These are phyloP conservation scores for Globisporangium perplexum DNA, from an alignment of 352 stramenopile species.

Conservation along the genomic window DNA sequence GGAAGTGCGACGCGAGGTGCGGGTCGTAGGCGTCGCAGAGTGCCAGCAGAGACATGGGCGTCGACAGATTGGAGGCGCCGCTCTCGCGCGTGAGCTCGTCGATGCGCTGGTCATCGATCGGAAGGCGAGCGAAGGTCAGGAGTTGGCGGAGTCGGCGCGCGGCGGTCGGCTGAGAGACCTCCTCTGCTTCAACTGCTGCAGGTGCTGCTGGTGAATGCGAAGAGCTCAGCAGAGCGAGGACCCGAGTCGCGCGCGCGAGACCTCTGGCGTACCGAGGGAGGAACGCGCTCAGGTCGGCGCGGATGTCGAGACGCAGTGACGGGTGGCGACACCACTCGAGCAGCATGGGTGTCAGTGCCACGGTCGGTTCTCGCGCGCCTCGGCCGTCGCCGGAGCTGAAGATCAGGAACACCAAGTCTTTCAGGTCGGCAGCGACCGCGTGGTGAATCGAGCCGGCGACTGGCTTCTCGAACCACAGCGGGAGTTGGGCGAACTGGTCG, in stretches of 20 bases:
- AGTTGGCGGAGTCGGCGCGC: slow-evolving; percentile 12
- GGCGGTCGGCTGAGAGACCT: not conserved
- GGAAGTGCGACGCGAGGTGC: slow-evolving; percentile 24
- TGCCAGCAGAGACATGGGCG: slow-evolving; percentile 15
- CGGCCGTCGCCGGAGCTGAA: slow-evolving; percentile 10
- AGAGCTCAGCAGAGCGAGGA: slow-evolving; percentile 14
- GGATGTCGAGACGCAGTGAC: slow-evolving; percentile 18
- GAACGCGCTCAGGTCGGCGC: slow-evolving; percentile 25
- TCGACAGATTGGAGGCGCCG: not conserved
- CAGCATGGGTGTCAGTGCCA: slow-evolving; percentile 24
- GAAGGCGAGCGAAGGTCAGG: slow-evolving; percentile 11
- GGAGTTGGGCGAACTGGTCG: slow-evolving; percentile 24
- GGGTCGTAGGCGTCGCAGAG: slow-evolving; percentile 28
- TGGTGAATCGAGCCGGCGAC: not conserved
- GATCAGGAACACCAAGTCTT: slow-evolving; percentile 32
- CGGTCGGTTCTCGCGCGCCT: not conserved
- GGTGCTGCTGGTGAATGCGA: not conserved
- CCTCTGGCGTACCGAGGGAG: slow-evolving; percentile 33
- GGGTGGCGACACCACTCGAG: slow-evolving; percentile 33
- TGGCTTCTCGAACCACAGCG: slow-evolving; percentile 36
- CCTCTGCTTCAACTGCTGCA: too few species aligned
- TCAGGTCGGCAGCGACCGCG: slow-evolving; percentile 9
- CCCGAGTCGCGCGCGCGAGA: slow-evolving; percentile 27
- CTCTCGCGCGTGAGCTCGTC: not conserved
- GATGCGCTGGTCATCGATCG: slow-evolving; percentile 1